Base-by-base conservation (phyloP, 2,329 filamentous ascomycete species). In the Lasiodiplodia hormozganensis region DNA sequence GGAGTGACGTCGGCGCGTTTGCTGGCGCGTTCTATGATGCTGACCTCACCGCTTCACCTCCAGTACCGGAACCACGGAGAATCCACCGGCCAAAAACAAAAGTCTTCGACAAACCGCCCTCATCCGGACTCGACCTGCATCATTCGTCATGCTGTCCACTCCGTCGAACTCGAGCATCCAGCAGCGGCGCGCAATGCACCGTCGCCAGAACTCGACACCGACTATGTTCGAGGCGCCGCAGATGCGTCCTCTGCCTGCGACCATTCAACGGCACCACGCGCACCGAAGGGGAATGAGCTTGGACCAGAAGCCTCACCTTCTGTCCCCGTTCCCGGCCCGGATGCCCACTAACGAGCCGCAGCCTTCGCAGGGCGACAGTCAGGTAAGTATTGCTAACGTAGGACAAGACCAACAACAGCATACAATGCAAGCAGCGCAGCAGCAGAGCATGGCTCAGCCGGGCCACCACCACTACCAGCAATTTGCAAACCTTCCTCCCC, bases 141-240 rank as follows among this genome's bases (percentile, higher is more conserved):
- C 54, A 57, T 38, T 85, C 84, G 87, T 85, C 83, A 94, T 94
- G 92, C 90, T 94, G 89, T 92, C 91, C 83, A 89, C 76, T 74
- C 80, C 90, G 85, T 85, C 88, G 80, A 85, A 87, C 77, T 88
- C 86, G 83, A 89, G 85, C 85, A 88, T 93, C 85, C 90, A 92
- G 80, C 87, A 87, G 82, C 89, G 89, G 81, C 88, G 90, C 80
- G 88, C 88, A 83, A 87, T 89, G 82, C 93, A 97, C 84, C 88
- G 92, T 81, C 91, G 94, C 83, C 93, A 97, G 85, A 90, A 92
- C 77, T 97, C 94, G 76, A 95, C 92, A 77, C 92, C 92, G 72
- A 88, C 87, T 81, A 88, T 87, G 79, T 92, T 92, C 82, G 92
- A 95, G 80, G 88, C 89, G 76, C 87, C 88, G 78, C 91, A 89